phyloP scores from a whole-genome alignment of 208 protist genomes.

The Vickermania ingenoplastis region DNA sequence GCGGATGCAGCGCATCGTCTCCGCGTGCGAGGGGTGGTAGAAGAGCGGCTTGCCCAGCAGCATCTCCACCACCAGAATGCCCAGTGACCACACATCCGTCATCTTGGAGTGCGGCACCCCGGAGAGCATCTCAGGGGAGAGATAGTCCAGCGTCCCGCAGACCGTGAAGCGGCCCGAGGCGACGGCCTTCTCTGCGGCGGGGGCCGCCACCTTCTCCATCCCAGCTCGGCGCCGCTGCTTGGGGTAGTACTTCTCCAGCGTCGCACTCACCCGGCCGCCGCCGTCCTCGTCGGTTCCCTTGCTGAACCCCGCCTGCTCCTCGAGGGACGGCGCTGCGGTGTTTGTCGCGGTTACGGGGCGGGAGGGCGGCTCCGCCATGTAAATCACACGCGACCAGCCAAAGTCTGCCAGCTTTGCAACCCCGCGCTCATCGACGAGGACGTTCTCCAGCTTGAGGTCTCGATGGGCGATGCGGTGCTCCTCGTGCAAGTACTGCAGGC shows the following conservation, averaged over 20 bases:
- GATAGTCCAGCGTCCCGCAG: slow-evolving; percentile 98
- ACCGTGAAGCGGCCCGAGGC: slow-evolving; percentile 41
- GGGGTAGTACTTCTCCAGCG: not conserved
- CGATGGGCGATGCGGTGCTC: slow-evolving; percentile 65
- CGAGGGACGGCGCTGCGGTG: not conserved
- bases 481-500: slow-evolving; percentile 63
- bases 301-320: not conserved
- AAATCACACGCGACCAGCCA: slow-evolving; percentile 89
- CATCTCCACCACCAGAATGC: slow-evolving; percentile 78
- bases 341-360: not conserved
- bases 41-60: slow-evolving; percentile 69
- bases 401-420: slow-evolving; percentile 98
- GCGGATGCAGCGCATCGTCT: slow-evolving; percentile 60
- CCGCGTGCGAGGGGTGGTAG: slow-evolving; percentile 29
- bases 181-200: not conserved
- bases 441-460: slow-evolving; percentile 89
- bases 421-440: slow-evolving; percentile 60
- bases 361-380: not conserved
- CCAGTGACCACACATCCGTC: slow-evolving; percentile 87
- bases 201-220: not conserved
- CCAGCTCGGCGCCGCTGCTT: not conserved
- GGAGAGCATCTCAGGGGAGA: slow-evolving; percentile 96
- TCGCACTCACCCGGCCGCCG: not conserved
- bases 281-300: not conserved
- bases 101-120: slow-evolving; percentile 40